phyloP scores from a whole-genome alignment of 345 rosid genomes.

The Murraya paniculata region DNA sequence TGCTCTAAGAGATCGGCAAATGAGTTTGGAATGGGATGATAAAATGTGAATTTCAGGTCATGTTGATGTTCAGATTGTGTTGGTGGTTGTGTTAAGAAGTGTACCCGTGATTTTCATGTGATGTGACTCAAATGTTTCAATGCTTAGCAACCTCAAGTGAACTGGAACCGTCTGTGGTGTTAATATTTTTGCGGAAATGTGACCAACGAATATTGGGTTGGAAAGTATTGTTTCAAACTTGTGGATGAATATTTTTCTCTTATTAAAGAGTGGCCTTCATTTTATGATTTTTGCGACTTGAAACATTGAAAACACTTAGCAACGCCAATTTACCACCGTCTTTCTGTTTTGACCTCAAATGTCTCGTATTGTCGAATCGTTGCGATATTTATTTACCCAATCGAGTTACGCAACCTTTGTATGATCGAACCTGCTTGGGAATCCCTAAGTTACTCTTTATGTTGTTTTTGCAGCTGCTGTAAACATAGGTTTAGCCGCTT shows the following conservation, averaged over 20 bases:
- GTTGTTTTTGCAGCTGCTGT: too few relatives aligned
- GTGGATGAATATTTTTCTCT: not conserved
- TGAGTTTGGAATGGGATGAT: not conserved
- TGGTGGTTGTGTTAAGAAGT: not conserved
- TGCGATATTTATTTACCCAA: too few relatives aligned
- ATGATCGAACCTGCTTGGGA: too few relatives aligned
- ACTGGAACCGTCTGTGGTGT: not conserved
- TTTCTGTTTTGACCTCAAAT: too few relatives aligned
- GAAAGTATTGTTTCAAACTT: not conserved
- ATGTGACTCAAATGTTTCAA: not conserved
- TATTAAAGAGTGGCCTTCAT: not conserved
- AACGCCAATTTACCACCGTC: not conserved
- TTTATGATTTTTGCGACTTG: not conserved
- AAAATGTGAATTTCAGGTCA: conserved; percentile 16
- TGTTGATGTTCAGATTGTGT: not conserved
- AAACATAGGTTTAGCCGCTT: too few relatives aligned
- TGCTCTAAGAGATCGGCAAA: conserved; percentile 13
- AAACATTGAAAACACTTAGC: not conserved
- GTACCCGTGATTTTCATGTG: not conserved
- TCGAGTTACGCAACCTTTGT: too few relatives aligned
- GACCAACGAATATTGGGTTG: not conserved
- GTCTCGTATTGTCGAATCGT: too few relatives aligned
- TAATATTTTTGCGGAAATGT: not conserved
- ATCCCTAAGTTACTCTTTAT: too few relatives aligned
- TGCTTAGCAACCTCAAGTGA: not conserved